A percentile compares a stretch with the other conserved stretches of the same genome.
phyloP scores from a whole-genome alignment of 192 early-diverging fungal genomes.

The Coemansia asiatica region DNA sequence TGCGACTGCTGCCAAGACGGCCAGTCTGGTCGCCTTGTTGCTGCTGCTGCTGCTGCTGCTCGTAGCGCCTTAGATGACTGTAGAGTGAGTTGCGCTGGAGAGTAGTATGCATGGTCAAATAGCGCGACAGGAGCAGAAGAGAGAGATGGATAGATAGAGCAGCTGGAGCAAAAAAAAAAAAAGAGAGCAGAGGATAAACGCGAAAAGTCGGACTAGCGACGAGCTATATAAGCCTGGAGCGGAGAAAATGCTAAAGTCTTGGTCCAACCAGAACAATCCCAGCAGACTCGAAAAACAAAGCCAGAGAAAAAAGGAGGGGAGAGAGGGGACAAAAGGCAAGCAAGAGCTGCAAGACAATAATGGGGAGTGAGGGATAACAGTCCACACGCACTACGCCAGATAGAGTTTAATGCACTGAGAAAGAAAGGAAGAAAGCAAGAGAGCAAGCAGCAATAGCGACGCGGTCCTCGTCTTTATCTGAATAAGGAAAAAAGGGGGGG shows the following conservation, averaged over 20 bases:
- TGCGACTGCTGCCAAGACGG: slow-evolving; percentile 10
- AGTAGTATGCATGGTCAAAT: slow-evolving; percentile 32
- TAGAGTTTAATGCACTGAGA: neutral
- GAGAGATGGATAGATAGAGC: slow-evolving; percentile 3
- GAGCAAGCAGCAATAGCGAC: neutral
- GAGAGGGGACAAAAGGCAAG: neutral
- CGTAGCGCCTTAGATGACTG: neutral
- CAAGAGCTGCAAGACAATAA: neutral
- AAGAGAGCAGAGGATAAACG: neutral
- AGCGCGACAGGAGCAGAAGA: neutral
- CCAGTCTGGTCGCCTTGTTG: neutral
- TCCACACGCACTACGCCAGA: neutral
- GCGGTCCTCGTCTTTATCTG: neutral
- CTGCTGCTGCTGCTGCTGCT: slow-evolving; percentile 9
- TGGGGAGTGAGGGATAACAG: neutral
- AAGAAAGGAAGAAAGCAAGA: neutral
- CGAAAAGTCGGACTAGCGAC: neutral
- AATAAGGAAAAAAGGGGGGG: neutral
- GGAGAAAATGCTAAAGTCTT: neutral
- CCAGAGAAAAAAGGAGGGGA: neutral
- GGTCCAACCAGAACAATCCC: neutral
- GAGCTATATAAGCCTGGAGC: neutral
- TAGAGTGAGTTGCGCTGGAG: slow-evolving; percentile 17
- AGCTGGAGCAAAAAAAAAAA: neutral
- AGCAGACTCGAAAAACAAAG: neutral